Percentiles rank a stretch among this genome's conserved stretches.
Conservation (phyloP, 164 flowering plant species). For the Amborella trichopoda region DNA sequence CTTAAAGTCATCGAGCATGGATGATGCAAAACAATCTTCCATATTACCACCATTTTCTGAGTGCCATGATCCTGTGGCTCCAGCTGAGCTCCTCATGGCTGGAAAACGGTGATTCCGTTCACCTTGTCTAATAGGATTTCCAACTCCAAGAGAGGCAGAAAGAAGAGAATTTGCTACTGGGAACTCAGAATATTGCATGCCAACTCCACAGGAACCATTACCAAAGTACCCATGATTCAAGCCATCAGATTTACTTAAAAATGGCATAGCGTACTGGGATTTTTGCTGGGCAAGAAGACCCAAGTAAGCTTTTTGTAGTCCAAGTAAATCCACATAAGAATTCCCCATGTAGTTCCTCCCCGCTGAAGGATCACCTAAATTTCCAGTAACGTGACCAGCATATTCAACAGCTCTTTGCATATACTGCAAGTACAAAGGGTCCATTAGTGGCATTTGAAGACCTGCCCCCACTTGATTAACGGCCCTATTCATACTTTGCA, state of each 20-base stretch:
- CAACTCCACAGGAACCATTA: slow-evolving; percentile 31
- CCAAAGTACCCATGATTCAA: slow-evolving; percentile 30
- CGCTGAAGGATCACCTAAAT: slow-evolving; percentile 17
- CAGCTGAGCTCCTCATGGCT: slow-evolving; percentile 29
- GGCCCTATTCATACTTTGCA: slow-evolving; percentile 16
- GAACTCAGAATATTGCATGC: slow-evolving; percentile 33
- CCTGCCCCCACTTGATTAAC: slow-evolving; percentile 21
- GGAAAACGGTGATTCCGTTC: slow-evolving; percentile 31
- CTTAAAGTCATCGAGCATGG: slow-evolving; percentile 70
- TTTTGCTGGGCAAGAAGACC: slow-evolving; percentile 48
- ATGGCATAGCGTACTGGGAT: slow-evolving; percentile 34
- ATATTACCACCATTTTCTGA: slow-evolving; percentile 26
- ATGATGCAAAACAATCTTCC: slow-evolving; percentile 33
- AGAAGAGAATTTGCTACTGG: slow-evolving; percentile 15
- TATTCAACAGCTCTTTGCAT: slow-evolving; percentile 29
- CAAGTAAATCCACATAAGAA: slow-evolving; percentile 33
- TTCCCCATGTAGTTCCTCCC: slow-evolving; percentile 22
- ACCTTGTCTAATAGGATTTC: slow-evolving; percentile 23
- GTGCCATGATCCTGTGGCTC: slow-evolving; percentile 31
- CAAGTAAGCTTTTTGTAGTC: slow-evolving; percentile 47
- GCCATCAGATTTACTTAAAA: slow-evolving; percentile 26
- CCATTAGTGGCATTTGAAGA: slow-evolving; percentile 20
- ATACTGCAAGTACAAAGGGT: slow-evolving; percentile 30
- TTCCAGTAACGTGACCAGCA: slow-evolving; percentile 14
- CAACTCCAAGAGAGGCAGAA: slow-evolving; percentile 26